phyloP scores from a whole-genome alignment of 495 filamentous ascomycete species.

The Pseudomonodictys pantanalensis region DNA sequence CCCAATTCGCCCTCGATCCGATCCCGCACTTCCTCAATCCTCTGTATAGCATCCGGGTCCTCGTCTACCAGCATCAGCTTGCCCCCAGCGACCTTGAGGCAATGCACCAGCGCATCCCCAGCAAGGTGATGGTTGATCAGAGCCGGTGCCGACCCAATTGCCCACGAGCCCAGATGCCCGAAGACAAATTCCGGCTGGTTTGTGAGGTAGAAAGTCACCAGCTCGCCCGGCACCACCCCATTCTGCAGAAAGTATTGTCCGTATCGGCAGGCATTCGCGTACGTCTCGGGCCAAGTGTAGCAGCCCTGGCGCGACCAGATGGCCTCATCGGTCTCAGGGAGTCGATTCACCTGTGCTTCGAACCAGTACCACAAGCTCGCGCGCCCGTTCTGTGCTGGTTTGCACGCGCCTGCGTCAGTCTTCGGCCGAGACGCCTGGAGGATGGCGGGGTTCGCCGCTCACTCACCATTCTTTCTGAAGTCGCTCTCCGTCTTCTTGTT shows the following conservation, averaged over 20 bases:
- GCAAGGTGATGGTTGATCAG: constrained; percentile 72
- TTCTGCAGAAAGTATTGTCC: constrained; percentile 61
- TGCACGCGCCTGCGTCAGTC: constrained; percentile 22
- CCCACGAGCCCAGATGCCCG: constrained; percentile 59
- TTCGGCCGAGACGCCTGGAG: constrained; percentile 6
- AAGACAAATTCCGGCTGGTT: constrained; percentile 70
- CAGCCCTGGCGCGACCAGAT: constrained; percentile 65
- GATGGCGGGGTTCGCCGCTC: neutral
- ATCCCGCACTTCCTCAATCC: constrained; percentile 54
- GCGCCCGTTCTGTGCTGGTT: constrained; percentile 48
- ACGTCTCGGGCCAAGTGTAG: constrained; percentile 62
- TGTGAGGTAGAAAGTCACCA: constrained; percentile 66
- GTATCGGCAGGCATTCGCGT: constrained; percentile 57
- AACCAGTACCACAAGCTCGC: constrained; percentile 65
- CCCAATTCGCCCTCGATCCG: constrained; percentile 52
- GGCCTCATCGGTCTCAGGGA: constrained; percentile 49
- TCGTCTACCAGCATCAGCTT: constrained; percentile 66
- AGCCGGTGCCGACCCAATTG: constrained; percentile 64
- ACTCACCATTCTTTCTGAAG: constrained; percentile 40
- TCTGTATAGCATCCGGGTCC: constrained; percentile 50
- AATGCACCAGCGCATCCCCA: constrained; percentile 66
- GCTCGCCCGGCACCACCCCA: constrained; percentile 61
- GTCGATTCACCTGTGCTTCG: constrained; percentile 50
- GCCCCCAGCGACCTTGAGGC: constrained; percentile 58
- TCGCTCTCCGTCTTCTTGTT: constrained; percentile 39